A percentile compares a stretch with the other conserved stretches of the same genome.
Conservation (phyloP, 345 rosid genomes). For the Hibiscus tridactylites region DNA sequence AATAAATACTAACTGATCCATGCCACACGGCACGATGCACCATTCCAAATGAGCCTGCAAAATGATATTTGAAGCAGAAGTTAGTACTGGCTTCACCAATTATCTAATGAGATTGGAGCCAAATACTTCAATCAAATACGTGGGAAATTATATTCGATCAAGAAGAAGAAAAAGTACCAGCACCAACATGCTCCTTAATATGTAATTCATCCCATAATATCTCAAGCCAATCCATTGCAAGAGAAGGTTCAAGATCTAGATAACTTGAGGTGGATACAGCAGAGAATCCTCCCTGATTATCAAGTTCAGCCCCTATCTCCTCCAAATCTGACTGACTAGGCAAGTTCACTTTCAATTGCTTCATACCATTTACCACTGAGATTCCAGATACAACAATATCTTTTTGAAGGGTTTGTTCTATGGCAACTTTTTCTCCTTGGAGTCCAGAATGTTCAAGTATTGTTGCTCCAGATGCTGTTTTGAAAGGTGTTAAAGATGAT, state of each 20-base stretch:
- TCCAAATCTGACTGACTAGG: conserved; percentile 27
- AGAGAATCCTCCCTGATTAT: conserved; percentile 29
- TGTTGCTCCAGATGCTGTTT: conserved; percentile 19
- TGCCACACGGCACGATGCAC: conserved; percentile 99
- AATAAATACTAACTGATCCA: conserved; percentile 67
- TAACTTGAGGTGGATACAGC: conserved; percentile 43
- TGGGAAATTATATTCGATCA: neutral
- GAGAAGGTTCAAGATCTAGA: conserved; percentile 79
- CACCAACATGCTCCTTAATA: conserved; percentile 90
- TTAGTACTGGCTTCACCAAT: neutral
- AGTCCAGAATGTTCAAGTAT: conserved; percentile 13
- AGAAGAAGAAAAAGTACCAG: conserved; percentile 43
- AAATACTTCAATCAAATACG: neutral
- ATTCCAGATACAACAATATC: conserved; percentile 30
- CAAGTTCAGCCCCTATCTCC: conserved; percentile 30
- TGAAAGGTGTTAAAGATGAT: conserved; percentile 26
- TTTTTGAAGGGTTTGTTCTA: conserved; percentile 24
- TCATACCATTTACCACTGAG: conserved; percentile 19
- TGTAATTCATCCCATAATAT: conserved; percentile 83
- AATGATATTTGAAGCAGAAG: neutral
- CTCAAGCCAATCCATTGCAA: conserved; percentile 97
- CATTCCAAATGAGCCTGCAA: conserved; percentile 88
- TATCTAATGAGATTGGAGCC: neutral
- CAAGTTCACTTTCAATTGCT: conserved; percentile 27
- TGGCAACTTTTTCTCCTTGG: conserved; percentile 15